A percentile compares a stretch with the other conserved stretches of the same genome.
phyloP scores from a whole-genome alignment of 331 rosid genomes.

The Rhamnella rubrinervis region DNA sequence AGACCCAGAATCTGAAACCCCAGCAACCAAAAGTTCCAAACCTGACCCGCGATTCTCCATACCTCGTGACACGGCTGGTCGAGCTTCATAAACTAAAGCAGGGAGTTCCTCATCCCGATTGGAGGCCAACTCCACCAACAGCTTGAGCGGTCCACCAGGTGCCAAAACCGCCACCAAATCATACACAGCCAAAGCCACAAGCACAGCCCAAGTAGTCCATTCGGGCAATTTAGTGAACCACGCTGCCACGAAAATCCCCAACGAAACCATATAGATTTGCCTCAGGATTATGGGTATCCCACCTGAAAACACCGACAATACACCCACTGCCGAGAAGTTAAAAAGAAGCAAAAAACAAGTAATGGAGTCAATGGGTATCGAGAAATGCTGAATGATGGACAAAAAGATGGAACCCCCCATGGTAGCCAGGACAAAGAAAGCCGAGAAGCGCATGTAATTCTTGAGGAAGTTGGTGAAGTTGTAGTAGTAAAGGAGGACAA shows the following conservation, averaged over 20 bases:
- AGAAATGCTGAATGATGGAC: conserved; percentile 61
- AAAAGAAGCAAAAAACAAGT: conserved; percentile 64
- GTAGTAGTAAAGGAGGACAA: conserved; percentile 81
- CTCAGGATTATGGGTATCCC: conserved; percentile 75
- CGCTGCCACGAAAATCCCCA: conserved; percentile 84
- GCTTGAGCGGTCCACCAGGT: conserved; percentile 90
- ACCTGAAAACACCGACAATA: conserved; percentile 61
- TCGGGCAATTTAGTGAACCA: conserved; percentile 90
- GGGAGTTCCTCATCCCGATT: conserved; percentile 87
- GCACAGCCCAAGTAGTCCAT: conserved; percentile 91
- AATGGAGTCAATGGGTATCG: conserved; percentile 70
- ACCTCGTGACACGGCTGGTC: conserved; percentile 52
- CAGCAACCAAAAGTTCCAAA: conserved; percentile 54
- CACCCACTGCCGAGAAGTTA: conserved; percentile 81
- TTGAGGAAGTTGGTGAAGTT: conserved; percentile 79
- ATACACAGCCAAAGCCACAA: conserved; percentile 75
- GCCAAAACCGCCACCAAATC: conserved; percentile 91
- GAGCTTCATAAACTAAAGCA: conserved; percentile 85
- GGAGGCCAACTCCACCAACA: conserved; percentile 84
- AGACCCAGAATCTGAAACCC: conserved; percentile 54
- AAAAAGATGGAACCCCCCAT: conserved; percentile 90
- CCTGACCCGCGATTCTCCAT: conserved; percentile 31
- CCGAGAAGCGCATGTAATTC: conserved; percentile 84
- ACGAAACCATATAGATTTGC: conserved; percentile 67
- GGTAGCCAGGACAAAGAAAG: conserved; percentile 76